phyloP scores from a whole-genome alignment of 139 green algal species.

The Parachlorella kessleri region DNA sequence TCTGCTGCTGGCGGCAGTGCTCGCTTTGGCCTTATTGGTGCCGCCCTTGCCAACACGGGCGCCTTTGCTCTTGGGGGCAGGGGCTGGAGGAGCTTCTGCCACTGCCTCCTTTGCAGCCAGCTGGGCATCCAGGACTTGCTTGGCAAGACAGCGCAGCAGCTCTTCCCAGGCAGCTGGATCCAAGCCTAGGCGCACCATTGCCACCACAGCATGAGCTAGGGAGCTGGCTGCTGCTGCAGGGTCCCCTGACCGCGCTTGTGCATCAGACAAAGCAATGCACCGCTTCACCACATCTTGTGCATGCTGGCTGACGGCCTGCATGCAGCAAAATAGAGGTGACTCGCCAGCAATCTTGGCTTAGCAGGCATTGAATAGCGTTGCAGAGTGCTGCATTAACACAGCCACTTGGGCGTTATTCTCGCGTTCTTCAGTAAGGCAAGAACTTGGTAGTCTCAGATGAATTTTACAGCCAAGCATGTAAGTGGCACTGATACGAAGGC shows the following conservation, averaged over 20 bases:
- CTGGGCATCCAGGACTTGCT: neutral
- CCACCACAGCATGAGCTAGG: conserved; percentile 4
- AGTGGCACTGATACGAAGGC: neutral
- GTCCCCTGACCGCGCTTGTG: conserved; percentile 12
- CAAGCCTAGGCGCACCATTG: neutral
- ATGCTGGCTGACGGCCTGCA: neutral
- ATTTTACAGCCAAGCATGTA: neutral
- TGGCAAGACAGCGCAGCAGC: neutral
- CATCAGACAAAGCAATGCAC: conserved; percentile 1
- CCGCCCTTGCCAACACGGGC: neutral
- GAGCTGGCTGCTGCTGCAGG: neutral
- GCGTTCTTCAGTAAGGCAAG: too few species aligned
- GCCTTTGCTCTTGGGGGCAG: neutral
- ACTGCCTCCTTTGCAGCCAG: neutral
- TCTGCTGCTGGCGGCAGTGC: neutral
- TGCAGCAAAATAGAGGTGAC: neutral
- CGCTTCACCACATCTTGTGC: conserved; percentile 2
- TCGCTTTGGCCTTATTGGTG: too few species aligned
- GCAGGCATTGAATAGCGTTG: neutral
- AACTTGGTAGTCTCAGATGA: too few species aligned
- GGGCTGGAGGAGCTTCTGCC: neutral
- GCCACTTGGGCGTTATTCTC: neutral
- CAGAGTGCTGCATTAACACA: neutral
- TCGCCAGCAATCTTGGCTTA: neutral
- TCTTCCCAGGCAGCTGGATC: neutral